Evolutionary conservation across 441 rosid genomes (phyloP), one percentile per base, ranked within the genome.

Genomic region (Euphorbia neoarborescens): DNA sequence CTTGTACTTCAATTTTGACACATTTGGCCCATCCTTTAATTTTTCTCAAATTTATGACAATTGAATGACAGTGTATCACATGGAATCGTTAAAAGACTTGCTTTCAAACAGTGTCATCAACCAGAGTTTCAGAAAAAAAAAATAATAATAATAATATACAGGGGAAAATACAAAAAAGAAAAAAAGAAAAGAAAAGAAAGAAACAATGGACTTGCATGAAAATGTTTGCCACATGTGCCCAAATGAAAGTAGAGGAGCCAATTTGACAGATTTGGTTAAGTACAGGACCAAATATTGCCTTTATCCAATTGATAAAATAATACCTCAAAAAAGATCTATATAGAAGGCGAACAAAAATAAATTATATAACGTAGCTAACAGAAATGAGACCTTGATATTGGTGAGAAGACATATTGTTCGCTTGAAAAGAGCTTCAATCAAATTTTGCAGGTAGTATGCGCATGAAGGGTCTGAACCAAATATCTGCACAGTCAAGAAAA

Each of bases 401-500:
- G 93, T 87, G 65, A 95, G 90, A 68, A 89, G 92, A 77, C 90
- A 86, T 28, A 87, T 81, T n/a, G 99, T 95, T 73, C 84, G 92
- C 70, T 78, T 80, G 82, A 92, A 95, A 73, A 95, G 95, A 5
- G 88, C 90, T 84, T 90, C 98, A 72, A 92, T 89, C 86, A 95
- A 86, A 83, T 77, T 92, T 78, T 86, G 88, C 53, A 95, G 82
- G 84, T 95, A 92, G 81, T 56, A 69, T 19, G 99, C 89, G 83
- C 96, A 92, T 70, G 96, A 79, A 72, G 91, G 95, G 72, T 95
- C 99, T 13, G 98, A 90, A 70, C 99, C 98, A 86, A 95, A 95
- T 78, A 92, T 92, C 98, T 94, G 87, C 79, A 82, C 40, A 62
- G 46, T 46, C 73, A 80, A 73, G 56, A 63, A 61, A 57, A 68